phyloP scores from a whole-genome alignment of 257 asterid genomes.

The Plectranthus barbatus region DNA sequence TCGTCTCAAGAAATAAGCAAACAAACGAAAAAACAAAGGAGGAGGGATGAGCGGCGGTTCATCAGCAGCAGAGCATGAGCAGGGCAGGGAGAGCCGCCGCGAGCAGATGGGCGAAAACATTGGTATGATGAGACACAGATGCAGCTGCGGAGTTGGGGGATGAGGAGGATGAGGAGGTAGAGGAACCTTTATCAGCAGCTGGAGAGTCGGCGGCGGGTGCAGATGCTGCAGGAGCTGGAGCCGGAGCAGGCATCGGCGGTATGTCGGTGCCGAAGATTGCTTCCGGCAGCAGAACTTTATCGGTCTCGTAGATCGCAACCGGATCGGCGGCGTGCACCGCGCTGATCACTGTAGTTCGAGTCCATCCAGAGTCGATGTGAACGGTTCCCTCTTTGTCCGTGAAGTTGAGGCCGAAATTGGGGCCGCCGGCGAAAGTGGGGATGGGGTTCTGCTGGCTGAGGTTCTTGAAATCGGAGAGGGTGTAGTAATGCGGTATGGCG shows the following conservation, averaged over 20 bases:
- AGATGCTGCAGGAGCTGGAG: conserved; percentile 52
- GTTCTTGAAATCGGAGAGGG: too few relatives aligned
- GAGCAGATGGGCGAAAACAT: conserved; percentile 22
- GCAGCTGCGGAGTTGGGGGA: conserved; percentile 37
- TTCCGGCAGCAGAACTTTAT: conserved; percentile 57
- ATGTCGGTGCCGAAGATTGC: conserved; percentile 78
- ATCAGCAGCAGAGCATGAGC: conserved; percentile 5
- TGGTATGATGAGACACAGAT: conserved; percentile 27
- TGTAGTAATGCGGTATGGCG: too few relatives aligned
- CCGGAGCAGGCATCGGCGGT: conserved; percentile 81
- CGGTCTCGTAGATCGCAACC: conserved; percentile 63
- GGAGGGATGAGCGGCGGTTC: background rate
- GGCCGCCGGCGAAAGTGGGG: too few relatives aligned
- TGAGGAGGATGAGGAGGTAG: conserved; percentile 23
- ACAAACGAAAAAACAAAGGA: background rate
- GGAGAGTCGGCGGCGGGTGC: conserved; percentile 51
- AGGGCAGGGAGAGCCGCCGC: conserved; percentile 29
- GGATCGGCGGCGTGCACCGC: conserved; percentile 70
- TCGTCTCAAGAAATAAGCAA: background rate
- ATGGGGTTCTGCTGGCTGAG: too few relatives aligned
- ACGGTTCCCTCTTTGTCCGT: conserved; percentile 57
- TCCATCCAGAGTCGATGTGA: conserved; percentile 61
- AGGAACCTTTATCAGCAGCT: conserved; percentile 20
- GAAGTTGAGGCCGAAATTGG: conserved; percentile 35
- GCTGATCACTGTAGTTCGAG: conserved; percentile 53